These are phyloP conservation scores for Starmerella stigmatis DNA, from an alignment of 805 yeast genomes.

Conservation along the genomic window DNA sequence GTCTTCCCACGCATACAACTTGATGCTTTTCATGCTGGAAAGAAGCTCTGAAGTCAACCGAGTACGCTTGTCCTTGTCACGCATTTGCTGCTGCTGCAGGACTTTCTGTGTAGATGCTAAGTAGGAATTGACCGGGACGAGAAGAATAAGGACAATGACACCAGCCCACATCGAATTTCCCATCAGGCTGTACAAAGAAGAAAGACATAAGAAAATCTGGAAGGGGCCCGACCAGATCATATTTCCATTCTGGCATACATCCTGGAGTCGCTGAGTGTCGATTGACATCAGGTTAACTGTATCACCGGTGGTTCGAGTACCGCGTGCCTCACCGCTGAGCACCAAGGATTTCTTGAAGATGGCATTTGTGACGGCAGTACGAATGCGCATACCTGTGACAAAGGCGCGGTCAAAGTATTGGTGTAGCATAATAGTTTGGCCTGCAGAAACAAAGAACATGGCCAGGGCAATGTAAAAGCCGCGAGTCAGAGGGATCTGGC, in stretches of 20 bases:
- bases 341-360: slow-evolving; percentile 60
- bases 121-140: slow-evolving; percentile 68
- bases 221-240: slow-evolving; percentile 90
- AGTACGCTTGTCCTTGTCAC: slow-evolving; percentile 81
- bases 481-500: slow-evolving; percentile 36
- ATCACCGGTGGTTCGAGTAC: slow-evolving; percentile 72
- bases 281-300: slow-evolving; percentile 91
- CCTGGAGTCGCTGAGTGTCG: slow-evolving; percentile 82
- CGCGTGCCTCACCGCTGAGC: slow-evolving; percentile 56
- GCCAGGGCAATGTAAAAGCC: slow-evolving; percentile 55
- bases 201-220: slow-evolving; percentile 66
- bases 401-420: slow-evolving; percentile 47
- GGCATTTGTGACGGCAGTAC: slow-evolving; percentile 50
- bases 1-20: slow-evolving; percentile 90
- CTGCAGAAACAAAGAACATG: slow-evolving; percentile 52
- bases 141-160: slow-evolving; percentile 58
- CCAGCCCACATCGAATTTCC: slow-evolving; percentile 96
- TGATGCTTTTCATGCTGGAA: slow-evolving; percentile 80
- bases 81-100: slow-evolving; percentile 79
- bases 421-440: slow-evolving; percentile 54
- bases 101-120: slow-evolving; percentile 50
- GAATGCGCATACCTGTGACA: slow-evolving; percentile 53
- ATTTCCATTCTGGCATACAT: slow-evolving; percentile 65
- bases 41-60: slow-evolving; percentile 76
- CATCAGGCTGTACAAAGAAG: slow-evolving; percentile 57